These are phyloP conservation scores for Calonectria honghensis DNA, from an alignment of 2,329 filamentous ascomycete species.

Conservation along the genomic window DNA sequence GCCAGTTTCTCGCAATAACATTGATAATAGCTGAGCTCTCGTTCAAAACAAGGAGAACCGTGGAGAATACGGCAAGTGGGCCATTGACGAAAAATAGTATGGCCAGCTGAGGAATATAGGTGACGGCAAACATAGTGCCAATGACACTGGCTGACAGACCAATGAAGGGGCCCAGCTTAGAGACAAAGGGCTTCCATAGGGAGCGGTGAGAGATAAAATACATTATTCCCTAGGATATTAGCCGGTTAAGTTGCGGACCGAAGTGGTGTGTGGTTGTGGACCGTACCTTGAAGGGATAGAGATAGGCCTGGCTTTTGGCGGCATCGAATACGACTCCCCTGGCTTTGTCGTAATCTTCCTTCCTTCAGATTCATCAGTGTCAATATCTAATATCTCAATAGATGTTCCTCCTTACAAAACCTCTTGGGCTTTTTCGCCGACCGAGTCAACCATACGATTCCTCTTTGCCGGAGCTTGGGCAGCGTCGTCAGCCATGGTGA, in stretches of 20 bases:
- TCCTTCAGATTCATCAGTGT: conserved; percentile 60
- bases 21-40: conserved; percentile 77
- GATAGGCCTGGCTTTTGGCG: conserved; percentile 84
- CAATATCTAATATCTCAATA: not conserved
- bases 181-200: conserved; percentile 76
- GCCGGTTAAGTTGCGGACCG: conserved; percentile 35
- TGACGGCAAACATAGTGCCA: conserved; percentile 88
- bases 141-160: conserved; percentile 84
- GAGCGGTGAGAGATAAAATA: conserved; percentile 75
- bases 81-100: conserved; percentile 90
- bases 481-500: conserved; percentile 34
- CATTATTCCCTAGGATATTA: conserved; percentile 70
- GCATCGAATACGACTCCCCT: conserved; percentile 80
- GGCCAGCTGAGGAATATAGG: conserved; percentile 89
- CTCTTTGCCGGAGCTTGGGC: conserved; percentile 51
- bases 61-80: conserved; percentile 84
- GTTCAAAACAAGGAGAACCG: conserved; percentile 79
- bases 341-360: conserved; percentile 83
- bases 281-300: conserved; percentile 86
- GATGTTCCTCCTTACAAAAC: conserved; percentile 63
- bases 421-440: conserved; percentile 69
- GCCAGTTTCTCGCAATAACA: conserved; percentile 78
- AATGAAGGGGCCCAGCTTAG: conserved; percentile 76
- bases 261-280: conserved; percentile 7
- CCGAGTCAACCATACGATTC: conserved; percentile 61